Conservation (phyloP, 257 asterid genomes). For the Solanum habrochaites region DNA sequence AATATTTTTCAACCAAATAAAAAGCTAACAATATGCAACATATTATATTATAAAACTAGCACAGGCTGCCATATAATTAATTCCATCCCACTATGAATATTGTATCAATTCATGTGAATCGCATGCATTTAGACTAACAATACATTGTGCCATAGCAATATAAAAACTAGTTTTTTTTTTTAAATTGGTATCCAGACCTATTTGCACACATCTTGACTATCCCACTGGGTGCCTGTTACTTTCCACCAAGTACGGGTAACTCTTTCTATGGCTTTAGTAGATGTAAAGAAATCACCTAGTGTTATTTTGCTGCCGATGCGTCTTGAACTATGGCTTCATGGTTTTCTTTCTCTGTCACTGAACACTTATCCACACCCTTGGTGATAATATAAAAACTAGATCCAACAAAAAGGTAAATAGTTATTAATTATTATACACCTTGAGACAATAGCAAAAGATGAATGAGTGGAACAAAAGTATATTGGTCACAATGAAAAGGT, state of each 20-base stretch:
- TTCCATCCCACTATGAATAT: background rate
- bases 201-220: background rate
- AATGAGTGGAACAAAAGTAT: background rate
- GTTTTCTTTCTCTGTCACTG: background rate
- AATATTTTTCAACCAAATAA: background rate
- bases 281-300: background rate
- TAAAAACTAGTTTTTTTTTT: background rate
- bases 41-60: background rate
- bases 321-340: background rate
- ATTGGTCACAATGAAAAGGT: background rate
- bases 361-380: background rate
- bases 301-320: background rate
- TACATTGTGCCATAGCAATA: background rate
- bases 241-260: background rate
- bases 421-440: background rate
- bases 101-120: background rate
- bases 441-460: background rate
- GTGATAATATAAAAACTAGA: background rate
- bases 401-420: background rate
- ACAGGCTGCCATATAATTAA: background rate
- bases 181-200: background rate
- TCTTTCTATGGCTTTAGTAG: background rate
- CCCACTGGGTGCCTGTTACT: background rate
- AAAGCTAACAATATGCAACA: background rate
- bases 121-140: background rate